These are phyloP conservation scores for Phytopythium montanum DNA, from an alignment of 352 stramenopile genomes.

Conservation along the genomic window DNA sequence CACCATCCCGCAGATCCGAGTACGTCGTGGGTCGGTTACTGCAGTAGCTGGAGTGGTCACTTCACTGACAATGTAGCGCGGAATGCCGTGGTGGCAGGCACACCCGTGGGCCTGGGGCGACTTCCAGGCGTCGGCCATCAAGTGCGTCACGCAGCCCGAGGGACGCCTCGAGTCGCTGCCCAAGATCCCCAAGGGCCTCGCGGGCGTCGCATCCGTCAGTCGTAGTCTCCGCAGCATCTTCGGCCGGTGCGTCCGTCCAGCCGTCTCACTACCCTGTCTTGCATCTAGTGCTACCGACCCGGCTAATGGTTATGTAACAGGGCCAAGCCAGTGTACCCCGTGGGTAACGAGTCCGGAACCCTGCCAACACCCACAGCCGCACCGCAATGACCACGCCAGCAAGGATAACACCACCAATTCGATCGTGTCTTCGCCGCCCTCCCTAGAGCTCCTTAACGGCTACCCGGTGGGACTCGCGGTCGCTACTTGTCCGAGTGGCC, in stretches of 20 bases:
- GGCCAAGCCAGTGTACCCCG: constrained; percentile 28
- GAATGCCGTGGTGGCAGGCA: constrained; percentile 24
- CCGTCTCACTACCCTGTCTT: not conserved
- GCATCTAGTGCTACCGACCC: not conserved
- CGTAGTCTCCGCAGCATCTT: constrained; percentile 60
- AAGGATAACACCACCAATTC: too few relatives aligned
- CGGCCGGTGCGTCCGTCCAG: constrained; percentile 23
- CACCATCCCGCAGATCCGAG: constrained; percentile 66
- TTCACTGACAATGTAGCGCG: too few relatives aligned
- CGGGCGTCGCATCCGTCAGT: constrained; percentile 43
- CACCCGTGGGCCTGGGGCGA: constrained; percentile 70
- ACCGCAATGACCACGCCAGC: not conserved
- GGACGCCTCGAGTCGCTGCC: constrained; percentile 34
- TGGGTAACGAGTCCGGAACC: not conserved
- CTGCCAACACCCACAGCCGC: not conserved
- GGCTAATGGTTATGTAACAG: constrained; percentile 2
- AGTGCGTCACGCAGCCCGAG: constrained; percentile 59
- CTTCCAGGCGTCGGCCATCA: constrained; percentile 66
- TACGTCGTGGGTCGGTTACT: constrained; percentile 21
- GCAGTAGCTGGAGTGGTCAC: too few relatives aligned
- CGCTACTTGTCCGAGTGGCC: constrained; percentile 79
- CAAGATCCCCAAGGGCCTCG: constrained; percentile 31
- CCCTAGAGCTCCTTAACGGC: too few relatives aligned
- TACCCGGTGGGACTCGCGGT: too few relatives aligned
- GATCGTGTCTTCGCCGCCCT: too few relatives aligned